Evolutionary conservation across 2,329 filamentous ascomycete genomes (phyloP).

Genomic region (Paecilomyces dactylethromorphus): DNA sequence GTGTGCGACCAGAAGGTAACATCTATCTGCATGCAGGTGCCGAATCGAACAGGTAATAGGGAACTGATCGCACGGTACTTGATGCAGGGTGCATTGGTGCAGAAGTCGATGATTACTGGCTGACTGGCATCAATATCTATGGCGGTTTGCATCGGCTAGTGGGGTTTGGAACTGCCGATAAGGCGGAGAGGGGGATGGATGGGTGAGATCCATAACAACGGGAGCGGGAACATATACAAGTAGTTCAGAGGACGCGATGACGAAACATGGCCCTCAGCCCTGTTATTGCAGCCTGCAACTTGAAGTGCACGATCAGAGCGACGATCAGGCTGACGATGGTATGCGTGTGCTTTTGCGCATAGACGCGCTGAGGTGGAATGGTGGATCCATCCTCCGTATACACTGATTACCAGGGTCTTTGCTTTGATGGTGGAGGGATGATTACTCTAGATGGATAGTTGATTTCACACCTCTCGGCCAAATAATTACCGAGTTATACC

Average conservation of each 20-base stretch:
- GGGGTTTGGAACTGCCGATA: too few relatives aligned
- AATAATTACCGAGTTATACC: neutral
- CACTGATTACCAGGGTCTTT: neutral
- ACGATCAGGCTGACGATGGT: neutral
- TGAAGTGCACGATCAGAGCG: neutral
- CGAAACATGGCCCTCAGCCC: neutral
- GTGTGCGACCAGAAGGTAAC: neutral
- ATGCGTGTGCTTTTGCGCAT: neutral
- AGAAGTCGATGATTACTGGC: too few relatives aligned
- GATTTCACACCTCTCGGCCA: neutral
- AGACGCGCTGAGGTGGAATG: neutral
- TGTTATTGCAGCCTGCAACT: neutral
- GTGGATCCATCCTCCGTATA: neutral
- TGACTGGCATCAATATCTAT: too few relatives aligned
- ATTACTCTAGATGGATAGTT: neutral
- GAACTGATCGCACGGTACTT: neutral
- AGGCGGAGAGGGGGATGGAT: neutral
- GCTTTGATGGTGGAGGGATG: neutral
- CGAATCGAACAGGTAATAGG: neutral
- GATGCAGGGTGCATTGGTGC: neutral
- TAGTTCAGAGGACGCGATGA: neutral
- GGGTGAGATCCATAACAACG: neutral
- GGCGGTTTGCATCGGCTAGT: too few relatives aligned
- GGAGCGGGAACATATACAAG: neutral
- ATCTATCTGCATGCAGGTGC: neutral